phyloP scores from a whole-genome alignment of 768 basidiomycete species.

The Boletus vermiculosoides region DNA sequence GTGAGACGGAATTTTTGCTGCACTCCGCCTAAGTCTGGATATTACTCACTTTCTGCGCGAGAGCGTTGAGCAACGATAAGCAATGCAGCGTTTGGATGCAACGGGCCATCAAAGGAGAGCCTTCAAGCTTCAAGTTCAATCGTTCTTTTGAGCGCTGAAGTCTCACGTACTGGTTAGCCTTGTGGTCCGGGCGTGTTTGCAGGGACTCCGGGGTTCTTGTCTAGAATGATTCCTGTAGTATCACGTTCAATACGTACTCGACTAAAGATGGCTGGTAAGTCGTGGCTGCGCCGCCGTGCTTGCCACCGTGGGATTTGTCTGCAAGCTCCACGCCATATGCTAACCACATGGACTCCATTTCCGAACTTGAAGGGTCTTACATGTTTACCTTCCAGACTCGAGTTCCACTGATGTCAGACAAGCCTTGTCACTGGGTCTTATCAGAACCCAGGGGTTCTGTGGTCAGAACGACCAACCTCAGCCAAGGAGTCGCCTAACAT shows the following conservation, averaged over 20 bases:
- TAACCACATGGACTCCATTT: background rate
- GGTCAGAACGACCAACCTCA: background rate
- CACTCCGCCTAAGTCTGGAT: background rate
- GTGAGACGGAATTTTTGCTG: background rate
- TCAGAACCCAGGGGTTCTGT: background rate
- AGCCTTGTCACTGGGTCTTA: background rate
- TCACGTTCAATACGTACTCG: background rate
- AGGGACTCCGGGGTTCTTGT: background rate
- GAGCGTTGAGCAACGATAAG: background rate
- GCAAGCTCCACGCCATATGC: background rate
- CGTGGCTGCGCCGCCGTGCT: background rate
- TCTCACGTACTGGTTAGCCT: background rate
- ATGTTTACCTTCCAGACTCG: background rate
- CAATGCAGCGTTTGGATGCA: background rate
- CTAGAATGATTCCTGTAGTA: too few relatives aligned
- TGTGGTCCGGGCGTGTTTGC: background rate
- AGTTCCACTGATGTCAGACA: background rate
- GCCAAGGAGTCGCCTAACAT: background rate
- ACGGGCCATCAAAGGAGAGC: background rate
- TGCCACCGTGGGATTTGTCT: background rate
- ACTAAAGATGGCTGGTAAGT: too few relatives aligned
- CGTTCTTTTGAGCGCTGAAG: background rate
- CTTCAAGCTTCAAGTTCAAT: too few relatives aligned
- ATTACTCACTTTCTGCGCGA: background rate
- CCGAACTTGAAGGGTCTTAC: background rate